Evolutionary conservation across 2,329 filamentous ascomycete species (phyloP).

Genomic region (Talaromyces sp.): DNA sequence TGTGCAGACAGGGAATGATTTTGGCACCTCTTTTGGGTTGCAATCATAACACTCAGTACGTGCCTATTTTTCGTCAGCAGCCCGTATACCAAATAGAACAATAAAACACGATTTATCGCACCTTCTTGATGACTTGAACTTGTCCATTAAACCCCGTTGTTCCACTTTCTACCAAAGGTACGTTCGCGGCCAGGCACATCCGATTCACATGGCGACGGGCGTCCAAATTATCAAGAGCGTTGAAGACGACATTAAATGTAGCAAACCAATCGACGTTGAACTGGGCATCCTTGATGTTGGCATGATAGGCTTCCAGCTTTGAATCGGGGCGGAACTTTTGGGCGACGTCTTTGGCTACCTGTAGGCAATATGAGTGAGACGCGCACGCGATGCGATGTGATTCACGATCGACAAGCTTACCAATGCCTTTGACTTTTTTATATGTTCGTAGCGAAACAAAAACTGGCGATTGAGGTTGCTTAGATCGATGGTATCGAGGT

Average conservation of each 20-base stretch:
- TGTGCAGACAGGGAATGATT: slow-evolving; percentile 92
- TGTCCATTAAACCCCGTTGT: slow-evolving; percentile 98
- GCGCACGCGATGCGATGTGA: not conserved
- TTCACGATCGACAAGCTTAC: slow-evolving; percentile 49
- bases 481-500: slow-evolving; percentile 96
- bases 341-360: slow-evolving; percentile 91
- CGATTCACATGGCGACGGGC: slow-evolving; percentile 92
- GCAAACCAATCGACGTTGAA: slow-evolving; percentile 90
- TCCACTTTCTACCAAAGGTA: slow-evolving; percentile 91
- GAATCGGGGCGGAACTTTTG: slow-evolving; percentile 84
- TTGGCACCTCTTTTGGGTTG: slow-evolving; percentile 81
- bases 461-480: slow-evolving; percentile 98
- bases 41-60: slow-evolving; percentile 96
- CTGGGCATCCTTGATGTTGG: slow-evolving; percentile 85
- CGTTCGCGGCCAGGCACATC: slow-evolving; percentile 89
- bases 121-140: slow-evolving; percentile 91
- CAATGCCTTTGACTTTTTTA: slow-evolving; percentile 93
- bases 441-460: slow-evolving; percentile 92
- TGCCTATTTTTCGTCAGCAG: slow-evolving; percentile 45
- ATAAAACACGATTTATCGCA: slow-evolving; percentile 22
- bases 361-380: slow-evolving; percentile 17
- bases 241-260: slow-evolving; percentile 82
- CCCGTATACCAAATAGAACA: not conserved
- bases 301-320: slow-evolving; percentile 83
- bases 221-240: slow-evolving; percentile 93